Evolutionary conservation across 148 eudicot species (phyloP), one percentile per base, ranked within the genome.

Genomic region (Vaccinium macrocarpon): DNA sequence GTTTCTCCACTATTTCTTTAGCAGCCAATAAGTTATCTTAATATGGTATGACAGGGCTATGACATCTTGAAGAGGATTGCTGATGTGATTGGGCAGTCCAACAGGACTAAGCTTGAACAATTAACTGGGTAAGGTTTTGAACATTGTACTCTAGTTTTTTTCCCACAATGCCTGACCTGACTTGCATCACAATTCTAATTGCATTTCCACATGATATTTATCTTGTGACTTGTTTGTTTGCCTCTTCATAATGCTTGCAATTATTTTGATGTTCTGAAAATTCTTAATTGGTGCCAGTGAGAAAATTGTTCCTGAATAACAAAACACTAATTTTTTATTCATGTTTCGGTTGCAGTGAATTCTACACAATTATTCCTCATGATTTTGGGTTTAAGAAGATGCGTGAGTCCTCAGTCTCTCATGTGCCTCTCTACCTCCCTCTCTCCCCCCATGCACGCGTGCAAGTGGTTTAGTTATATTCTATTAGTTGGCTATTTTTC

Each of bases 341-440:
- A 49, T 27, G 50, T 56, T 52, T 59, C 27, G 62, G 49, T 89
- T 91, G 90, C 94, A 97, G 99, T 85, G 96, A 95, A 89, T 97
- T 97, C 87, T 97, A 95, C 88, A 95, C 98, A 3, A 92, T 89
- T 64, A 93, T 97, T 84, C 99, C 98, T 81, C 99, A 95, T 88
- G 98, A 97, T 88, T 97, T 97, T 92, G 99, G 99, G 83, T 97
- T 91, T 84, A 91, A 85, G 79, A 97, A 97, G 88, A 97, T 95
- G 98, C 83, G 99, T 97, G 89, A 91, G 99, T 92, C 80, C 49
- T 55, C 76, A 73, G 57, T 85, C 82, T 79, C 66, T 52, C 55
- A 80, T 80, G 59, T 46, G 29, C 27, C 68, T 48, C 23, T 68
- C 46, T 56, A 16, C 32, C 74, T 76, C 53, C 13, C 50, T 70